Evolutionary conservation across 2,329 filamentous ascomycete genomes (phyloP), one percentile per base, ranked within the genome.

Genomic region (Colletotrichum theobromicola): DNA sequence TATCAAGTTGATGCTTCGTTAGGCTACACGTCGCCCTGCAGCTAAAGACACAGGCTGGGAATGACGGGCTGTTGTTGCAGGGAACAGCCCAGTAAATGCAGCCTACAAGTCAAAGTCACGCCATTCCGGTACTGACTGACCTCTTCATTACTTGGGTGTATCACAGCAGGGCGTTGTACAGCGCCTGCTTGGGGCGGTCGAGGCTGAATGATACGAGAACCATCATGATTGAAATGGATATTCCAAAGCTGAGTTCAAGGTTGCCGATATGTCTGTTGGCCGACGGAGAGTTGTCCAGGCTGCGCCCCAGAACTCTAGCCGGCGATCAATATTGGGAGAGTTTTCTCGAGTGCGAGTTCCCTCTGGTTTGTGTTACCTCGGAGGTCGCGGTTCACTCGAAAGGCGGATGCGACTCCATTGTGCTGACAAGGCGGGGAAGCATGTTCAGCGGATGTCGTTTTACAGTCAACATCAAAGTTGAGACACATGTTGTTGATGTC

Each of bases 231-330:
- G 6, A 34, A 37, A 64, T 28, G 37, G 28, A 61, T 24, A 53
- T 24, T 37, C 24, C 28, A 35, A 30, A 46, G 55, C 24, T 30
- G 13, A n/a, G 16, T 24, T 55, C 68, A 30, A 32, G 26, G 35
- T 50, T 34, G n/a, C 35, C 32, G 34, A 34, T 24, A 57, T n/a
- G 37, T 34, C 18, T 53, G 53, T 63, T 69, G 35, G 58, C 18
- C n/a, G 21, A 61, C 30, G 21, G 67, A 21, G 42, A 50, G 42
- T 50, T n/a, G 30, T 32, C 21, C 26, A 50, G 32, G 18, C 60
- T 71, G 72, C 72, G 68, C 67, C 72, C 68, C 72, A 35, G 62
- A 67, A 63, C 72, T 46, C 57, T 72, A 66, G 55, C 32, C 55
- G 61, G 61, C 67, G 68, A 74, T 72, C 72, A 62, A 26, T 15